These are phyloP conservation scores for Botrytis cinerea DNA, from an alignment of 2,329 filamentous ascomycete species.

Conservation along the genomic window DNA sequence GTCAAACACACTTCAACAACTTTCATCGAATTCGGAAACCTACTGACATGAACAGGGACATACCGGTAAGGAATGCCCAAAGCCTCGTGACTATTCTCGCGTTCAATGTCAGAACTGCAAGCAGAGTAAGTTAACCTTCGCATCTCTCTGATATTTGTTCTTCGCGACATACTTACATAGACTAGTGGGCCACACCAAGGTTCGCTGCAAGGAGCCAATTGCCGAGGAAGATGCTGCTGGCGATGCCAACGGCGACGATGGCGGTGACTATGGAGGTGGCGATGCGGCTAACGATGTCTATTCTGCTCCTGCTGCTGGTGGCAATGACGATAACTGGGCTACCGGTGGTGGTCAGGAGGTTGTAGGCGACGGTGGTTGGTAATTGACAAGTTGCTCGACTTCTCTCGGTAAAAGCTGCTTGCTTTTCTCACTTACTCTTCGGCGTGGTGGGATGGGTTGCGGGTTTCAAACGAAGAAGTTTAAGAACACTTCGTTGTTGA, in stretches of 20 bases:
- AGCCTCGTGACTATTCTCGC: slow-evolving; percentile 55
- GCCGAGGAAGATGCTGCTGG: slow-evolving; percentile 33
- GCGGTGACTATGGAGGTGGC: not conserved
- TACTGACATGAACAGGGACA: slow-evolving; percentile 49
- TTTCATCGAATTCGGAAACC: not conserved
- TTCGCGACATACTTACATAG: slow-evolving; percentile 9
- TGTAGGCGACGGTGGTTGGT: slow-evolving; percentile 11
- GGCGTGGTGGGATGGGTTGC: not conserved
- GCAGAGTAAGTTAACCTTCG: slow-evolving; percentile 42
- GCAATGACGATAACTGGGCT: slow-evolving; percentile 14
- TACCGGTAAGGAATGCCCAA: slow-evolving; percentile 58
- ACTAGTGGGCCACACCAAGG: slow-evolving; percentile 45
- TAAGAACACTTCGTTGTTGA: not conserved
- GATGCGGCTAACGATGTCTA: slow-evolving; percentile 12
- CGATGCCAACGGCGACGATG: slow-evolving; percentile 19
- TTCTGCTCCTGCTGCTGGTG: slow-evolving; percentile 11
- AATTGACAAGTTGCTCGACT: not conserved
- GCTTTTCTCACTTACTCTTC: not conserved
- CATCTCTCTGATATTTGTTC: not conserved
- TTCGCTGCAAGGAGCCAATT: slow-evolving; percentile 45
- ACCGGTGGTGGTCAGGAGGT: slow-evolving; percentile 3
- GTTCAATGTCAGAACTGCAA: slow-evolving; percentile 61
- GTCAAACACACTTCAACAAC: not conserved
- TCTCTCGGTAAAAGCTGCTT: slow-evolving; percentile 3
- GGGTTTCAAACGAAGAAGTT: not conserved